These are phyloP conservation scores for Pseudogymnoascus sp. DNA, from an alignment of 2,329 filamentous ascomycete species.

Conservation along the genomic window DNA sequence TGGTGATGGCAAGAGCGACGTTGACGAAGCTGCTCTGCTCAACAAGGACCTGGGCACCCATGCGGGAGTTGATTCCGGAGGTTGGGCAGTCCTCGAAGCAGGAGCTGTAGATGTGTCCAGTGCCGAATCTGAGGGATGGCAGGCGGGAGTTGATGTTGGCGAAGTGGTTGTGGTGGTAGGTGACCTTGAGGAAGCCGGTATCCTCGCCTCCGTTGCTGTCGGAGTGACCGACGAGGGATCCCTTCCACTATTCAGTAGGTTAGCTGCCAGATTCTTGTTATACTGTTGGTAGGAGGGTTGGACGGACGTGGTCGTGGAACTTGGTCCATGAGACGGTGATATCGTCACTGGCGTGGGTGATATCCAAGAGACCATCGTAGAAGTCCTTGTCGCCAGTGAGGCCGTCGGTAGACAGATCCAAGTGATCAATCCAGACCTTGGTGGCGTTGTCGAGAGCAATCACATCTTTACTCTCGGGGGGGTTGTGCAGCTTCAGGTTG, in stretches of 20 bases:
- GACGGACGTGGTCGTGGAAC: conserved; percentile 42
- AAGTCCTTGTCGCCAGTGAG: conserved; percentile 55
- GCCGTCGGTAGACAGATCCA: conserved; percentile 51
- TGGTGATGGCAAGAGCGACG: neutral
- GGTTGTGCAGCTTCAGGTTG: conserved; percentile 44
- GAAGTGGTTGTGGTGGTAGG: conserved; percentile 60
- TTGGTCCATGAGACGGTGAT: conserved; percentile 45
- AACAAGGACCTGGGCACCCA: conserved; percentile 48
- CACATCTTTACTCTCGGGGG: conserved; percentile 38
- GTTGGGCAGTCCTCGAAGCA: conserved; percentile 34
- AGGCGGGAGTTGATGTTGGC: conserved; percentile 54
- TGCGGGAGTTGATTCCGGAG: conserved; percentile 48
- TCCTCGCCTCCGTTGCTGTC: conserved; percentile 51
- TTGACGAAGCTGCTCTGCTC: conserved; percentile 26
- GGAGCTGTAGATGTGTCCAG: conserved; percentile 52
- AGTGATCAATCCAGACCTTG: conserved; percentile 61
- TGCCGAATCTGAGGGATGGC: conserved; percentile 58
- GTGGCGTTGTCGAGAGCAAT: conserved; percentile 41
- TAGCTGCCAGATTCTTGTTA: neutral
- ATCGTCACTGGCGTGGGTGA: conserved; percentile 54
- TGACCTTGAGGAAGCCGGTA: conserved; percentile 52
- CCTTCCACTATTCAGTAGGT: conserved; percentile 37
- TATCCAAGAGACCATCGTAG: conserved; percentile 59
- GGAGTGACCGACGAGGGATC: conserved; percentile 49
- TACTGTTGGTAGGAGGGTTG: neutral